phyloP scores from a whole-genome alignment of 2,329 filamentous ascomycete genomes.

The Cladosporium halotolerans region DNA sequence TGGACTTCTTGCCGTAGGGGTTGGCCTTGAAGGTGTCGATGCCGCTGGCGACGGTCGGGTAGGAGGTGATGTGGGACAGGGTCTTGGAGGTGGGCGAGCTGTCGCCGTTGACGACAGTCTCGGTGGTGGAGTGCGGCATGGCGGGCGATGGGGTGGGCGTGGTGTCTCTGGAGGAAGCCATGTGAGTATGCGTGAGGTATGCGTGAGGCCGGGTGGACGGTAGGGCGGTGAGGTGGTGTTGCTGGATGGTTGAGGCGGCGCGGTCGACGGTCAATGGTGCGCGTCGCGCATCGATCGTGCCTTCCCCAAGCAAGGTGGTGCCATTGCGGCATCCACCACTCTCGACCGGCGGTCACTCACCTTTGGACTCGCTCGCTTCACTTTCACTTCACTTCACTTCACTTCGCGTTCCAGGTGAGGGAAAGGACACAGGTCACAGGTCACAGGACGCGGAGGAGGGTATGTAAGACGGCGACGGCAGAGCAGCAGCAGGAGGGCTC shows the following conservation, averaged over 20 bases:
- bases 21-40: conserved; percentile 74
- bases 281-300: no score
- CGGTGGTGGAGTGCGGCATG: conserved; percentile 47
- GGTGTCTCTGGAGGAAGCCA: not conserved
- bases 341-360: no score
- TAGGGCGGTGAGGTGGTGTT: not conserved
- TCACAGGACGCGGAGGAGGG: not conserved
- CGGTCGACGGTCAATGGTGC: no score
- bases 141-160: not conserved
- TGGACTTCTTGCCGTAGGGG: conserved; percentile 74
- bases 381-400: no score
- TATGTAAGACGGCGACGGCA: not conserved
- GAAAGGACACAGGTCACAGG: no score
- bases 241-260: not conserved
- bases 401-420: no score
- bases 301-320: no score
- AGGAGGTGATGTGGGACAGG: conserved; percentile 63
- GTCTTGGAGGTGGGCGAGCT: conserved; percentile 43
- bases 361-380: no score
- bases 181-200: not conserved
- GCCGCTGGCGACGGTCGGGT: conserved; percentile 74
- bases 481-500: not conserved
- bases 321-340: no score
- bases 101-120: conserved; percentile 41
- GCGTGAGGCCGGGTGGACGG: not conserved